phyloP scores from a whole-genome alignment of 805 yeast genomes.

The Nakazawaea siamensis region DNA sequence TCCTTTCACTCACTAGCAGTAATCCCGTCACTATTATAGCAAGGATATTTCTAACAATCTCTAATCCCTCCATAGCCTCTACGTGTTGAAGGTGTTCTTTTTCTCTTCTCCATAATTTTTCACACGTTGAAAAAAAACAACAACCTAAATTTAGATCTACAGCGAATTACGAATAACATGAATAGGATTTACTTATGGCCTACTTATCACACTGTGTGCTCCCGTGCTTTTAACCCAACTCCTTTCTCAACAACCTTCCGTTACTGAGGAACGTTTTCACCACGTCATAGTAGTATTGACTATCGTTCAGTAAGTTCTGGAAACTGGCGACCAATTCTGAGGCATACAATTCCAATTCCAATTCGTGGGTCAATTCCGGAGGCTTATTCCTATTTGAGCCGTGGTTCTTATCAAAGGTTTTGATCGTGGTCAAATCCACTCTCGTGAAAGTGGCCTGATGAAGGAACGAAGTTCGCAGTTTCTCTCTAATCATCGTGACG shows the following conservation, averaged over 20 bases:
- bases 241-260: slow-evolving; percentile 21
- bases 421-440: slow-evolving; percentile 64
- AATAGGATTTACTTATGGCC: too few species aligned
- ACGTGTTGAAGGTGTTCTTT: too few species aligned
- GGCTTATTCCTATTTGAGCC: slow-evolving; percentile 7
- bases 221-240: slow-evolving; percentile 5
- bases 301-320: slow-evolving; percentile 24
- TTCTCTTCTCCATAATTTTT: neutral
- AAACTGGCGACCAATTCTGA: slow-evolving; percentile 23
- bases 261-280: slow-evolving; percentile 38
- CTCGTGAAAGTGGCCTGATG: slow-evolving; percentile 68
- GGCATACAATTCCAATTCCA: slow-evolving; percentile 26
- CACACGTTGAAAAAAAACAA: too few species aligned
- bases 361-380: slow-evolving; percentile 18
- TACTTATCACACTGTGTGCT: too few species aligned
- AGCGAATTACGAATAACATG: too few species aligned
- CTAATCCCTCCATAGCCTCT: too few species aligned
- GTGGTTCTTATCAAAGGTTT: slow-evolving; percentile 17
- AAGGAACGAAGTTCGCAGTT: slow-evolving; percentile 65
- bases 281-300: slow-evolving; percentile 34
- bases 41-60: too few species aligned
- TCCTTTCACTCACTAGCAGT: too few species aligned
- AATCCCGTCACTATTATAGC: too few species aligned
- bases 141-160: too few species aligned
- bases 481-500: slow-evolving; percentile 49